Conservation (phyloP, 2,329 filamentous ascomycete species). For the Endocalyx cinctus region DNA sequence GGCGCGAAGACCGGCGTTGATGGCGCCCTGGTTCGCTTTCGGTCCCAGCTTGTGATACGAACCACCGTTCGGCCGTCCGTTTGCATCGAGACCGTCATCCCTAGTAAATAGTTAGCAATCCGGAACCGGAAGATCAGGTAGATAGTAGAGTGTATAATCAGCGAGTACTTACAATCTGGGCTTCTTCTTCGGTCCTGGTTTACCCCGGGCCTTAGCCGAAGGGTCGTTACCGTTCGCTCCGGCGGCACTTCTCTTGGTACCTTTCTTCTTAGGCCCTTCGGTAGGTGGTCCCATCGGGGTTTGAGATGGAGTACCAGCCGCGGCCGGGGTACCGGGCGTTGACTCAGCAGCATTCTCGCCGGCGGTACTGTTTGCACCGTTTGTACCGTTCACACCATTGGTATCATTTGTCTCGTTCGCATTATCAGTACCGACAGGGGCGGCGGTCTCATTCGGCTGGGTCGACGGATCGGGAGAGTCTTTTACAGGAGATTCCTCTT, state of each 20-base stretch:
- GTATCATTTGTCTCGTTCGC: too few relatives aligned
- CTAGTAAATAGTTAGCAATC: slow-evolving; percentile 44
- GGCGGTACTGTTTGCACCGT: too few relatives aligned
- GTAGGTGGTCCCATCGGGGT: slow-evolving; percentile 55
- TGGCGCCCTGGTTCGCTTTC: slow-evolving; percentile 94
- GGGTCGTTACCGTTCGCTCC: slow-evolving; percentile 55
- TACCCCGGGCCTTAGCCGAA: slow-evolving; percentile 67
- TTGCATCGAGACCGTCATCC: slow-evolving; percentile 59
- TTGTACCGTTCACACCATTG: too few relatives aligned
- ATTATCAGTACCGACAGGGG: too few relatives aligned
- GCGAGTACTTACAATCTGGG: slow-evolving; percentile 71
- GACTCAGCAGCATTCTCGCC: slow-evolving; percentile 57
- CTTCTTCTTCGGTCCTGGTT: slow-evolving; percentile 97
- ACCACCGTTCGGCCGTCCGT: slow-evolving; percentile 42
- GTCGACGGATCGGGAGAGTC: slow-evolving; percentile 43
- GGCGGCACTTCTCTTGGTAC: slow-evolving; percentile 63
- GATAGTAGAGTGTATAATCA: slow-evolving; percentile 1
- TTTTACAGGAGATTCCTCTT: slow-evolving; percentile 41
- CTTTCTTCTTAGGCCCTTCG: slow-evolving; percentile 69
- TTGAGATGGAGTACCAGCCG: slow-evolving; percentile 51
- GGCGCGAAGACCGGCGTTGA: slow-evolving; percentile 92
- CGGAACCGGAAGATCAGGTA: slow-evolving; percentile 5
- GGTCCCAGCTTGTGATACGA: slow-evolving; percentile 80
- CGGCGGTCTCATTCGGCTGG: slow-evolving; percentile 28
- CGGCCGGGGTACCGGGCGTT: slow-evolving; percentile 53